These are phyloP conservation scores for Scedosporium dehoogii DNA, from an alignment of 2,329 filamentous ascomycete genomes.

Conservation along the genomic window DNA sequence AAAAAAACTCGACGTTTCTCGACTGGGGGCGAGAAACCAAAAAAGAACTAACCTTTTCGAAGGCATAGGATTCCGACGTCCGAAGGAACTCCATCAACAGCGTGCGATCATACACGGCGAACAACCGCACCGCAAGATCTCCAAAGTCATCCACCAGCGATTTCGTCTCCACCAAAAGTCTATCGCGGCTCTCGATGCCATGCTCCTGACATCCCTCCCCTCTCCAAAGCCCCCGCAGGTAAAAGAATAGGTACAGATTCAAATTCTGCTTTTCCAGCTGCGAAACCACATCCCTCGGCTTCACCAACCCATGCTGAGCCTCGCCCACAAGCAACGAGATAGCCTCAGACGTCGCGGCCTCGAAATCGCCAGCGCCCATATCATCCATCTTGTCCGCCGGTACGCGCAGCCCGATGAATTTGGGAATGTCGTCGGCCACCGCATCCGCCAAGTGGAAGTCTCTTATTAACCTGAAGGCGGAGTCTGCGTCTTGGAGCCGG, in stretches of 20 bases:
- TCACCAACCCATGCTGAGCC: constrained; percentile 78
- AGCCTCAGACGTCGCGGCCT: constrained; percentile 71
- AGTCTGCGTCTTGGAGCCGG: constrained; percentile 81
- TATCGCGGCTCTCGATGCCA: constrained; percentile 42
- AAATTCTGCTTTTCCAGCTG: constrained; percentile 63
- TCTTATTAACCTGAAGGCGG: constrained; percentile 74
- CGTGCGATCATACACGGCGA: constrained; percentile 70
- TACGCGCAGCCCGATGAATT: constrained; percentile 80
- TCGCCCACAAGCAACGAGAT: constrained; percentile 83
- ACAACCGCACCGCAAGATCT: constrained; percentile 76
- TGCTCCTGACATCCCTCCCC: constrained; percentile 55
- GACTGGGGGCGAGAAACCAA: not conserved
- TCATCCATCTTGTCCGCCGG: constrained; percentile 56
- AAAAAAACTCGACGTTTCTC: no score
- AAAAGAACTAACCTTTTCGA: constrained; percentile 51
- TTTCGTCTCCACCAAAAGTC: constrained; percentile 47
- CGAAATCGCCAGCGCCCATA: constrained; percentile 61
- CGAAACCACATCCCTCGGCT: constrained; percentile 63
- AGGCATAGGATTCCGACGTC: constrained; percentile 76
- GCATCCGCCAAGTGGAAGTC: constrained; percentile 86
- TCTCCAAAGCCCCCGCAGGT: constrained; percentile 77
- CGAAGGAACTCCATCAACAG: constrained; percentile 83
- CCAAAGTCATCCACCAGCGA: constrained; percentile 77
- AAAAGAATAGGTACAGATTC: constrained; percentile 79
- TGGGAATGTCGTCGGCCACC: constrained; percentile 79